Evolutionary conservation across 129 eudicot genomes (phyloP).

Genomic region (Chrysanthemum makinoi): DNA sequence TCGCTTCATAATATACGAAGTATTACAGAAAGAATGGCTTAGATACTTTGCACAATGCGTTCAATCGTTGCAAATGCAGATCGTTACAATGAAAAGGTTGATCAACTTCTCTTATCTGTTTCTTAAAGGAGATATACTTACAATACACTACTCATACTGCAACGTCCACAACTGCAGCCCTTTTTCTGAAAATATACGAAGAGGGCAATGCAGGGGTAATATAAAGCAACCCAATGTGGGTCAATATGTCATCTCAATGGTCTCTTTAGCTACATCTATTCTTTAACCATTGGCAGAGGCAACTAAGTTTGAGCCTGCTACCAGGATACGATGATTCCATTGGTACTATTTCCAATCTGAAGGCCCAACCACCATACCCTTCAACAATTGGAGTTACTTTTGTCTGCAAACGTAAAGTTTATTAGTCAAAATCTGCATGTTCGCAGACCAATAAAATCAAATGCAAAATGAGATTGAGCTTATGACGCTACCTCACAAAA

Average conservation of each 20-base stretch:
- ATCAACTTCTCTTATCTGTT: background rate
- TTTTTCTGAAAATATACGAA: conserved; percentile 23
- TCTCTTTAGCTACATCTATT: conserved; percentile 14
- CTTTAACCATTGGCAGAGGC: background rate
- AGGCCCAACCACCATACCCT: conserved; percentile 99
- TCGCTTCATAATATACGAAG: background rate
- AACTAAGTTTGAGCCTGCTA: conserved; percentile 14
- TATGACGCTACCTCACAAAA: conserved; percentile 76
- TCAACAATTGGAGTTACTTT: conserved; percentile 98
- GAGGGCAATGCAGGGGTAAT: conserved; percentile 15
- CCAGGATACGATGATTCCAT: conserved; percentile 98
- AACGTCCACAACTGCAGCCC: background rate
- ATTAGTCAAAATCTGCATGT: conserved; percentile 5
- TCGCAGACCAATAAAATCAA: background rate
- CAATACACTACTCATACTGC: background rate
- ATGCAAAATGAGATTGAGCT: conserved; percentile 3
- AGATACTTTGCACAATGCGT: background rate
- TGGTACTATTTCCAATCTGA: conserved; percentile 91
- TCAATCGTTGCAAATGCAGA: conserved; percentile 12
- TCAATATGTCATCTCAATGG: conserved; percentile 20
- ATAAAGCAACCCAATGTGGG: conserved; percentile 2
- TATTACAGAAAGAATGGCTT: background rate
- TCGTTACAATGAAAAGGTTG: background rate
- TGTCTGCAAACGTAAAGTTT: conserved; percentile 51
- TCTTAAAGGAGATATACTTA: background rate